Percentiles rank a stretch among this genome's conserved stretches.
phyloP scores from a whole-genome alignment of 169 alveolate genomes.

The Plasmodium vivax region DNA sequence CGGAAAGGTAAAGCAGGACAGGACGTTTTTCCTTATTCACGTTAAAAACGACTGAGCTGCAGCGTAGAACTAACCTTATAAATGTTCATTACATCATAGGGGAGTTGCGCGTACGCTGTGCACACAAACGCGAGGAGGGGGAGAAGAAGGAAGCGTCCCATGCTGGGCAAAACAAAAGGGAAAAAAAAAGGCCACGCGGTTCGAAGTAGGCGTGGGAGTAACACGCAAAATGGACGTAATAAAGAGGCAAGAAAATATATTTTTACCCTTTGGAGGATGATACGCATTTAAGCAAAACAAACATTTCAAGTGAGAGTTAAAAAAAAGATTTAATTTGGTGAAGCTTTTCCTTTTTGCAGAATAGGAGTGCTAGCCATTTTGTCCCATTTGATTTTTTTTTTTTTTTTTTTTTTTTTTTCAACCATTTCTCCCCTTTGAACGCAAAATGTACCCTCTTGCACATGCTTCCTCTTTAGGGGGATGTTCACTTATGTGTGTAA shows the following conservation, averaged over 20 bases:
- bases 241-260: not conserved
- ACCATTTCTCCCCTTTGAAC: not conserved
- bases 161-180: not conserved
- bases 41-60: not conserved
- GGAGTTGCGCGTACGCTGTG: slow-evolving; percentile 44
- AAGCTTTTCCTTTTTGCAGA: not conserved
- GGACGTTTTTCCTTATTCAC: not conserved
- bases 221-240: not conserved
- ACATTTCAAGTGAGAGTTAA: not conserved
- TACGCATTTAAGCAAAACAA: not conserved
- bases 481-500: not conserved
- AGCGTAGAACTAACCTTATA: slow-evolving; percentile 37
- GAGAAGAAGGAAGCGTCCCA: not conserved
- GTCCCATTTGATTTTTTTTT: not conserved
- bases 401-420: not conserved
- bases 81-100: slow-evolving; percentile 65
- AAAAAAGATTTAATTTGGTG: not conserved
- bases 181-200: not conserved
- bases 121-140: not conserved
- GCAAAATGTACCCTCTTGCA: not conserved
- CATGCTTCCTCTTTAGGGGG: not conserved
- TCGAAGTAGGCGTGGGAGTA: not conserved
- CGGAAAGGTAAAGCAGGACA: not conserved
- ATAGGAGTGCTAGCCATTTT: not conserved
- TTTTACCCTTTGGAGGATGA: not conserved